phyloP scores from a whole-genome alignment of 192 early-diverging fungal species.

The Phlyctochytrium arcticum region DNA sequence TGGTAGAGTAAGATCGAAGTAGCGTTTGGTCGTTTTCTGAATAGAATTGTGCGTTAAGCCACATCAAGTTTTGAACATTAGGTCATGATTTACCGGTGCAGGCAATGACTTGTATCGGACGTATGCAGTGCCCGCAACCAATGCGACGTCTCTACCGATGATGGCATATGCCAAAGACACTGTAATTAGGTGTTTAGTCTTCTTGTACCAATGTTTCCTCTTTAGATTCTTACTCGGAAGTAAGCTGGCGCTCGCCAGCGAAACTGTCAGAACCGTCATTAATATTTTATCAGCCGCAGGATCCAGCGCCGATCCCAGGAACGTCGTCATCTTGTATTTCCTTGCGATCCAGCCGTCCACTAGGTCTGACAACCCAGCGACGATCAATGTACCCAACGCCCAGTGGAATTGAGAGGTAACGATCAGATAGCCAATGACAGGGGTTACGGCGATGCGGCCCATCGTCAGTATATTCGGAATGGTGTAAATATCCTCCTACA shows the following conservation, averaged over 20 bases:
- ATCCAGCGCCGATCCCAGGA: constrained; percentile 85
- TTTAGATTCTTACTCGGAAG: constrained; percentile 58
- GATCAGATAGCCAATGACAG: constrained; percentile 88
- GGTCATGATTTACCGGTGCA: constrained; percentile 55
- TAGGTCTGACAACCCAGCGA: constrained; percentile 82
- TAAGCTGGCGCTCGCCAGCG: constrained; percentile 63
- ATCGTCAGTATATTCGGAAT: constrained; percentile 87
- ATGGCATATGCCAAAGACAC: constrained; percentile 75
- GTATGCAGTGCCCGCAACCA: constrained; percentile 75
- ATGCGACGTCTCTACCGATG: constrained; percentile 76
- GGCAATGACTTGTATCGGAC: constrained; percentile 85
- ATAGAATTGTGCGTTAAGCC: too few species aligned
- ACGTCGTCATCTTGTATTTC: constrained; percentile 77
- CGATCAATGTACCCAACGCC: constrained; percentile 72
- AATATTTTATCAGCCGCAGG: constrained; percentile 91
- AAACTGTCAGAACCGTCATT: constrained; percentile 85
- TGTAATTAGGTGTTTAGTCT: constrained; percentile 9
- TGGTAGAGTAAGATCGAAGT: constrained; percentile 86
- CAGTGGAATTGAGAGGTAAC: constrained; percentile 62
- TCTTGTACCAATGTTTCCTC: not conserved
- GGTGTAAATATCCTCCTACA: constrained; percentile 87
- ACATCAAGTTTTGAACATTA: not conserved
- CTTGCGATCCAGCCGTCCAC: constrained; percentile 89
- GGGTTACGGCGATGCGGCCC: constrained; percentile 71
- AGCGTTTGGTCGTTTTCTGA: constrained; percentile 74